Percentiles rank a stretch among this genome's conserved stretches.
These are phyloP conservation scores for Dendrocalamus sinicus DNA, from an alignment of 176 grass and related monocot genomes.

Conservation along the genomic window DNA sequence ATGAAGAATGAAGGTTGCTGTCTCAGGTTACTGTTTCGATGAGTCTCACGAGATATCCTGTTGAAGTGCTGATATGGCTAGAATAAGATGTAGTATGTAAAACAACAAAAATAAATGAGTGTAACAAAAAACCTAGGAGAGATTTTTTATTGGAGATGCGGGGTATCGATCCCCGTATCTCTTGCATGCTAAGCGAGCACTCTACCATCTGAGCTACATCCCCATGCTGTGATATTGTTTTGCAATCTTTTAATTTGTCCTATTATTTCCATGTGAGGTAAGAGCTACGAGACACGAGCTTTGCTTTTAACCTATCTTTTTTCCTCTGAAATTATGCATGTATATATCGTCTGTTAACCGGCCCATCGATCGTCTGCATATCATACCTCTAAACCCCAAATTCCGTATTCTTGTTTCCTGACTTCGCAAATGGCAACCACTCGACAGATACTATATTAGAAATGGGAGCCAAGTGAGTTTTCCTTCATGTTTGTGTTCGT, in stretches of 20 bases:
- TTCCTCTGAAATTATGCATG: neutral
- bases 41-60: neutral
- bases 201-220: conserved; percentile 99
- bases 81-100: neutral
- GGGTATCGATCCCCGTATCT: conserved; percentile 98
- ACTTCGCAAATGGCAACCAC: neutral
- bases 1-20: too few relatives aligned
- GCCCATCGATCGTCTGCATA: neutral
- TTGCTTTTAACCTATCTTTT: neutral
- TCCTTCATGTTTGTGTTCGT: neutral
- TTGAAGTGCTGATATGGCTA: neutral
- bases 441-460: neutral
- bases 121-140: neutral
- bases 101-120: neutral
- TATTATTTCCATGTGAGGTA: too few relatives aligned
- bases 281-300: too few relatives aligned
- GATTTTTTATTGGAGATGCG: conserved; percentile 62
- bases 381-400: neutral
- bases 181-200: conserved; percentile 97
- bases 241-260: too few relatives aligned
- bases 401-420: neutral
- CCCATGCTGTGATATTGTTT: neutral
- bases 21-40: neutral
- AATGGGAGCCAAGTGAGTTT: neutral
- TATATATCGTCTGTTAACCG: neutral